These are phyloP conservation scores for Forsythia suspensa DNA, from an alignment of 257 asterid genomes.

Conservation along the genomic window DNA sequence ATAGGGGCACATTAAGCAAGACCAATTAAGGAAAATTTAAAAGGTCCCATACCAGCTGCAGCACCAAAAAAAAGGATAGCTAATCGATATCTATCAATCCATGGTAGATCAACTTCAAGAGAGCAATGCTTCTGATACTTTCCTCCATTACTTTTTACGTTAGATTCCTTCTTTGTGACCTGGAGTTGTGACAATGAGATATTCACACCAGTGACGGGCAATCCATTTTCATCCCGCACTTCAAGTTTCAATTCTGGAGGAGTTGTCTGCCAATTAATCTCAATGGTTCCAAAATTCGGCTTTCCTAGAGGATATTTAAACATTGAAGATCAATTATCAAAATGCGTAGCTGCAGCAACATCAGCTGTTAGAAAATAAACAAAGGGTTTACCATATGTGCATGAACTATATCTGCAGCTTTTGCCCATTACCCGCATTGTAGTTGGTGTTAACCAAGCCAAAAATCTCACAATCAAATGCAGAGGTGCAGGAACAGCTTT, in stretches of 20 bases:
- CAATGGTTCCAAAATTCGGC: constrained; percentile 32
- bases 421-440: constrained; percentile 31
- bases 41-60: constrained; percentile 25
- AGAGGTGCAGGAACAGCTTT: constrained; percentile 32
- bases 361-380: neutral
- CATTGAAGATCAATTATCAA: neutral
- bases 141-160: neutral
- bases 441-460: constrained; percentile 34
- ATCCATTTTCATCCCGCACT: constrained; percentile 31
- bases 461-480: constrained; percentile 25
- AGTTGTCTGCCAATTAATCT: constrained; percentile 30
- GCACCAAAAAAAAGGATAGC: constrained; percentile 26
- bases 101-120: constrained; percentile 29
- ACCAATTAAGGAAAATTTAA: neutral
- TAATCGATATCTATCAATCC: constrained; percentile 32
- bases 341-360: neutral
- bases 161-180: constrained; percentile 10
- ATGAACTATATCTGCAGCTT: constrained; percentile 30
- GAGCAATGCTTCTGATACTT: constrained; percentile 26
- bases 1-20: neutral
- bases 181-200: constrained; percentile 23
- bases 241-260: constrained; percentile 30
- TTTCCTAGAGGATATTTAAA: constrained; percentile 19
- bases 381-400: constrained; percentile 32
- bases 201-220: constrained; percentile 22